Evolutionary conservation across 345 rosid genomes (phyloP).

Genomic region (Citrus maxima): DNA sequence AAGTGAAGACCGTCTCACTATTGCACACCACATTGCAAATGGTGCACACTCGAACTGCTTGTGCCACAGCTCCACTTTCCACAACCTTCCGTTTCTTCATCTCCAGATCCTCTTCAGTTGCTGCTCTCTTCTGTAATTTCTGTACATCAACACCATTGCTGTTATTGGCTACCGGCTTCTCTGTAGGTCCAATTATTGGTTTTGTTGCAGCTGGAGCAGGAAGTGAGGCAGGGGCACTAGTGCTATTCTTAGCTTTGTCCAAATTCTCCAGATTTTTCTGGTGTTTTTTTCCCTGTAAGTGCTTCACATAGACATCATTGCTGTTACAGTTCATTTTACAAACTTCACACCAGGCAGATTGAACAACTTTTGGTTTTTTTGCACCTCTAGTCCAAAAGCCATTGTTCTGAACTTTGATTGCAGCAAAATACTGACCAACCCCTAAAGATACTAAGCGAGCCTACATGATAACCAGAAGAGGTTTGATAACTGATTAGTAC

Average conservation of each 20-base stretch:
- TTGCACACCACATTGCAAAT: slow-evolving; percentile 48
- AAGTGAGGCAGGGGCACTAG: slow-evolving; percentile 8
- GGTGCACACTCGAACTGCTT: slow-evolving; percentile 30
- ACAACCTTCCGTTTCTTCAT: slow-evolving; percentile 35
- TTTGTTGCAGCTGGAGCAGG: neutral
- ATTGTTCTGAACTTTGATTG: slow-evolving; percentile 19
- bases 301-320: slow-evolving; percentile 20
- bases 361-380: slow-evolving; percentile 20
- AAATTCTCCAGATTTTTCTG: slow-evolving; percentile 22
- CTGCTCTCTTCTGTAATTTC: slow-evolving; percentile 1
- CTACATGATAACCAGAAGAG: slow-evolving; percentile 1
- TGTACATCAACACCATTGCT: neutral
- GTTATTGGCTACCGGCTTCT: slow-evolving; percentile 1
- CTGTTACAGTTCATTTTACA: slow-evolving; percentile 28
- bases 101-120: slow-evolving; percentile 26
- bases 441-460: slow-evolving; percentile 18
- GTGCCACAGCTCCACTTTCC: slow-evolving; percentile 37
- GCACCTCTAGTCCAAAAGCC: slow-evolving; percentile 13
- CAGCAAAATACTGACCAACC: slow-evolving; percentile 22
- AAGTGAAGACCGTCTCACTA: slow-evolving; percentile 29
- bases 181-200: slow-evolving; percentile 11
- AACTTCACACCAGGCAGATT: slow-evolving; percentile 28
- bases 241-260: slow-evolving; percentile 24
- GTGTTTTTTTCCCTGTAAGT: slow-evolving; percentile 28
- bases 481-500: neutral